Evolutionary conservation across 306 rosid species (phyloP), one percentile per base, ranked within the genome.

Genomic region (Luffa acutangula): DNA sequence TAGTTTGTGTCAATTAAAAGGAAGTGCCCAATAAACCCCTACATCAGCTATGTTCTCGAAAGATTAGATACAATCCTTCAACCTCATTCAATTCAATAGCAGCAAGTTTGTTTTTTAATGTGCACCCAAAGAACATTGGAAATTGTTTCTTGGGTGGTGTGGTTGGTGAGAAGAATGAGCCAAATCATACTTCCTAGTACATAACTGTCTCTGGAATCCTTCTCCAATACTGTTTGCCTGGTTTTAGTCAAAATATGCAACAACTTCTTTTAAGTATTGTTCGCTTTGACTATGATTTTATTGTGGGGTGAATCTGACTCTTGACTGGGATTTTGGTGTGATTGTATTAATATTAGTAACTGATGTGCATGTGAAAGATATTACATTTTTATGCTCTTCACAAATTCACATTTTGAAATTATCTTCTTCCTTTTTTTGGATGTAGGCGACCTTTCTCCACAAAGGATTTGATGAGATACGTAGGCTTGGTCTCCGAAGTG

Each of bases 391-490:
- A 73, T 43, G 33, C 8, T 10, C 12, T 21, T 45, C 20, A 25
- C 76, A 71, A 73, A 33, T 33, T 48, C 39, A 13, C 43, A 73
- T 25, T 48, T 72, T 72, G 36, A 69, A 41, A 69, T 18, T 2
- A 41, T 70, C 9, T 8, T 57, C 31, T 17, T 8, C 18, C 1
- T 15, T 3, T 83, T 80, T 46, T 65, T 53, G 81, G 77, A 48
- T 82, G 77, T 84, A 95, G 97, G 90, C 79, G 72, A 92, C 98
- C n/a, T 95, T 92, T 90, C 84, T 92, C 58, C 98, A 95, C 79
- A 95, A 95, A 85, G 98, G 97, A 80, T 95, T 91, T 90, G 98
- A 95, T 9, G 98, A 95, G 90, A 95, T 91, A 77, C 98, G 97
- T 5, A 86, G 97, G 43, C 97, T 91, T 82, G 98, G 98, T 75